Percentiles rank a stretch among this genome's conserved stretches.
phyloP scores from a whole-genome alignment of 805 yeast genomes.

The Saturnispora gosingensis region DNA sequence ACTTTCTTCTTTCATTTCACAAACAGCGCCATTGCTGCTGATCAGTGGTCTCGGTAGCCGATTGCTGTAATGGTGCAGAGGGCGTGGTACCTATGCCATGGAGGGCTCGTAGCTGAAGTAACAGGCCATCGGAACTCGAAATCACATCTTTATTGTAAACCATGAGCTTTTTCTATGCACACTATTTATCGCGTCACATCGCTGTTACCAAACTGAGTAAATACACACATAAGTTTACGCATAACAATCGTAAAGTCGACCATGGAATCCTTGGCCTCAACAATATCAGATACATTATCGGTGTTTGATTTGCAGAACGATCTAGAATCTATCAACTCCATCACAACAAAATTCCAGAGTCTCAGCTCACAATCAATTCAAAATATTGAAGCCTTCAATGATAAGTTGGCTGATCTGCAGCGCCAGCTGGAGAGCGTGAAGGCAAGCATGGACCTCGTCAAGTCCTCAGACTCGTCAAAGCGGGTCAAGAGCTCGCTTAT shows the following conservation, averaged over 20 bases:
- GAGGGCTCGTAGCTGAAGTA: no score
- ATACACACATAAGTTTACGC: no score
- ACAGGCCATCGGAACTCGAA: no score
- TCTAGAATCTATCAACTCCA: slow-evolving; percentile 34
- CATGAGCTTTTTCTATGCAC: not conserved
- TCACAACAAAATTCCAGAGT: slow-evolving; percentile 8
- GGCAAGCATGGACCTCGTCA: slow-evolving; percentile 8
- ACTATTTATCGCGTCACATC: not conserved
- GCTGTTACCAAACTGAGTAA: not conserved
- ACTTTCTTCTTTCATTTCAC: no score
- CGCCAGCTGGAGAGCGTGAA: slow-evolving; percentile 8
- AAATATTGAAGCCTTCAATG: not conserved
- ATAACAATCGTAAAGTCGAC: not conserved
- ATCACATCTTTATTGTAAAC: no score
- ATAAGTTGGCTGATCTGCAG: slow-evolving; percentile 1
- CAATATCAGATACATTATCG: slow-evolving; percentile 11
- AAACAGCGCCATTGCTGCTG: no score
- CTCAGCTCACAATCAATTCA: slow-evolving; percentile 4
- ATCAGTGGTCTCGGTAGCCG: no score
- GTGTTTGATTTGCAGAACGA: slow-evolving; percentile 44
- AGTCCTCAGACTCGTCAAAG: slow-evolving; percentile 22
- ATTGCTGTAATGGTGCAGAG: no score
- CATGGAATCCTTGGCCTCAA: slow-evolving; percentile 11
- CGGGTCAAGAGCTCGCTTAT: slow-evolving; percentile 27
- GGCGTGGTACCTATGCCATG: no score